These are phyloP conservation scores for Auriscalpium orientale DNA, from an alignment of 768 basidiomycete species.

Conservation along the genomic window DNA sequence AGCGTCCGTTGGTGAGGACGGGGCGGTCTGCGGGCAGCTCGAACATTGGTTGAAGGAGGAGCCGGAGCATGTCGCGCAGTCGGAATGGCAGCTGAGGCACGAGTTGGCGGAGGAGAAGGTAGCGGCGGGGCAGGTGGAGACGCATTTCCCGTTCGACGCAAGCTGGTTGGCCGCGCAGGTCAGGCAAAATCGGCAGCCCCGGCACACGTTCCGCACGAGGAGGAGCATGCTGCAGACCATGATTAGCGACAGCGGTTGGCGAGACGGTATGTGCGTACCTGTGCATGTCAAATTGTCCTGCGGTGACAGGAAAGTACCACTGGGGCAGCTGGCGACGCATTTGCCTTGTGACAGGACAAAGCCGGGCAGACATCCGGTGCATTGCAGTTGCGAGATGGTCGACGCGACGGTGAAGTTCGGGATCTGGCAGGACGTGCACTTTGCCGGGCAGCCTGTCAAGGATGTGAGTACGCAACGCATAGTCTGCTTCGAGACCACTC, in stretches of 20 bases:
- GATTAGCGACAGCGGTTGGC: conserved; percentile 4
- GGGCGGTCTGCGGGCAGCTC: conserved; percentile 58
- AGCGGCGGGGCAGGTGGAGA: conserved; percentile 65
- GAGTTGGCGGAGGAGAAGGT: conserved; percentile 57
- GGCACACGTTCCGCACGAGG: conserved; percentile 65
- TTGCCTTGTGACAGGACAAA: conserved; percentile 61
- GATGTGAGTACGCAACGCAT: not conserved
- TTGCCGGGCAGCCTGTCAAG: conserved; percentile 65
- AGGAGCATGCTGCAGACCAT: conserved; percentile 48
- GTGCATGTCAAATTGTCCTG: conserved; percentile 69
- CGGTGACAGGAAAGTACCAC: conserved; percentile 64
- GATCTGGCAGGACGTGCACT: conserved; percentile 74
- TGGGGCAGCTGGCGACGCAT: conserved; percentile 66
- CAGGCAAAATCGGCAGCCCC: conserved; percentile 62
- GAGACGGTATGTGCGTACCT: conserved; percentile 36
- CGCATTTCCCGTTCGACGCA: conserved; percentile 68
- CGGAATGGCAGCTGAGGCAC: conserved; percentile 76
- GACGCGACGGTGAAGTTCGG: conserved; percentile 65
- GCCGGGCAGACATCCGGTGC: conserved; percentile 74
- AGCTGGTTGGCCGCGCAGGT: conserved; percentile 62
- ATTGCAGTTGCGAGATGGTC: conserved; percentile 56
- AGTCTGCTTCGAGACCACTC: conserved; percentile 23
- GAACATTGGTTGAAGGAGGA: conserved; percentile 71
- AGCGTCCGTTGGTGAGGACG: conserved; percentile 68
- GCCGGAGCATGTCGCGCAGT: conserved; percentile 82